These are phyloP conservation scores for Lichtheimia ramosa DNA, from an alignment of 371 early-diverging fungal genomes.

Conservation along the genomic window DNA sequence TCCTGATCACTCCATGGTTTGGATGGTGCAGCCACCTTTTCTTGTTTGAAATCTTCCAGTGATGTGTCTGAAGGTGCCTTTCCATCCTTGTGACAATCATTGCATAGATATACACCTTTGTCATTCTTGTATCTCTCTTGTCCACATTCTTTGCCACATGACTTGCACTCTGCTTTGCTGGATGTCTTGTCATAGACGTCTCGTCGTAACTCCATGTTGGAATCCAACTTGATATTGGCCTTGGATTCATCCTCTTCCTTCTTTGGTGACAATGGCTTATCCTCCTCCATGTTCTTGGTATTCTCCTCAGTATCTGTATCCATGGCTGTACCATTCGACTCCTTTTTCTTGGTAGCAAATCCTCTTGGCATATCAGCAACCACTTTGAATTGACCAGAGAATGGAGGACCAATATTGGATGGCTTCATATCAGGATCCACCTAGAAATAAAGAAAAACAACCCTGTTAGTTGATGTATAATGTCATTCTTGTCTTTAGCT, in stretches of 20 bases:
- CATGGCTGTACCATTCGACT: too few species aligned
- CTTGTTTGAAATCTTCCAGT: slow-evolving; percentile 80
- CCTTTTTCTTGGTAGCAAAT: background rate
- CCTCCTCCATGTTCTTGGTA: background rate
- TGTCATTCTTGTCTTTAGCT: slow-evolving; percentile 20
- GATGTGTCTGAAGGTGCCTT: slow-evolving; percentile 80
- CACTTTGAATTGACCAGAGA: slow-evolving; percentile 22
- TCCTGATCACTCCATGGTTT: slow-evolving; percentile 45
- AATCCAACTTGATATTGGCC: slow-evolving; percentile 12
- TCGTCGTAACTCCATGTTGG: slow-evolving; percentile 44
- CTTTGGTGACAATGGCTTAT: background rate
- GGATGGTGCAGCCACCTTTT: slow-evolving; percentile 12
- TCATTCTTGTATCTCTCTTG: slow-evolving; percentile 66
- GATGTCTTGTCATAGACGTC: slow-evolving; percentile 40
- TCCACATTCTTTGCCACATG: slow-evolving; percentile 84
- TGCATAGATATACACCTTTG: slow-evolving; percentile 71
- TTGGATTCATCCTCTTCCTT: slow-evolving; percentile 7
- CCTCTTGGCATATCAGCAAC: slow-evolving; percentile 18
- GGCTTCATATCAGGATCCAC: slow-evolving; percentile 88
- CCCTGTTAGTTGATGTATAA: too few species aligned
- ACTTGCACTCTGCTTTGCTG: slow-evolving; percentile 53
- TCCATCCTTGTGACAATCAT: slow-evolving; percentile 80
- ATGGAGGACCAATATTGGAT: slow-evolving; percentile 47
- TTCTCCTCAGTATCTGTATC: too few species aligned
- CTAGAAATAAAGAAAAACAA: slow-evolving; percentile 50